Evolutionary conservation across 2,329 filamentous ascomycete genomes (phyloP).

Genomic region (Thelonectria olida): DNA sequence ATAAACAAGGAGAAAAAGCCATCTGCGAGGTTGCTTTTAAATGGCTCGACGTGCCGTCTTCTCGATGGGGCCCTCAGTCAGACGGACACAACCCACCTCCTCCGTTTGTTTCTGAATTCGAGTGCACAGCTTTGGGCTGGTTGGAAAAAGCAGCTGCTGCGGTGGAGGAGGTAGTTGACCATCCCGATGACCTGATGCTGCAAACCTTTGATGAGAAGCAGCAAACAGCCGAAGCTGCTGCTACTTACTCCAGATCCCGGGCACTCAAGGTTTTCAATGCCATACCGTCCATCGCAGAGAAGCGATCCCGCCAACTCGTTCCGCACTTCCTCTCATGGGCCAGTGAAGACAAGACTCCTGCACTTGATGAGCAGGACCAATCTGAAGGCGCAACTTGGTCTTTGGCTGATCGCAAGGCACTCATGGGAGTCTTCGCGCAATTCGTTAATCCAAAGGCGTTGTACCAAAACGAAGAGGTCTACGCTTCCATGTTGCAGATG

Average conservation of each 20-base stretch:
- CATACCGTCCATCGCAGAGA: constrained; percentile 83
- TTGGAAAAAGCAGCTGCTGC: constrained; percentile 63
- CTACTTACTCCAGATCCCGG: constrained; percentile 73
- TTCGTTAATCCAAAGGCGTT: constrained; percentile 89
- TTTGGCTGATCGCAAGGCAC: constrained; percentile 82
- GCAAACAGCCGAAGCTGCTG: constrained; percentile 57
- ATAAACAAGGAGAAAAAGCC: constrained; percentile 75
- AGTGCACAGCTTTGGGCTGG: constrained; percentile 79
- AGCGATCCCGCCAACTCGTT: constrained; percentile 82
- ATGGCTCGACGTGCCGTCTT: constrained; percentile 74
- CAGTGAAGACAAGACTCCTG: constrained; percentile 54
- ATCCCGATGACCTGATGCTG: constrained; percentile 67
- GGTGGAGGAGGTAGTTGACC: constrained; percentile 61
- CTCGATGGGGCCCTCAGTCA: constrained; percentile 58
- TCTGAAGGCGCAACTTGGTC: constrained; percentile 65
- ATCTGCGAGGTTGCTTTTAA: constrained; percentile 78
- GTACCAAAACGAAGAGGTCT: constrained; percentile 80
- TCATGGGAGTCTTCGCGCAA: constrained; percentile 82
- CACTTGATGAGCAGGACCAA: constrained; percentile 46
- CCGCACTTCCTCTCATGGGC: constrained; percentile 88
- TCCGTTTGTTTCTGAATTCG: constrained; percentile 74
- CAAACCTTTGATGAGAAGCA: constrained; percentile 73
- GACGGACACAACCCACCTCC: constrained; percentile 47
- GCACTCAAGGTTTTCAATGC: constrained; percentile 81
- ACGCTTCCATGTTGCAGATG: constrained; percentile 76